Conservation (phyloP, 768 basidiomycete genomes). For the Rhizopogon rudus region DNA sequence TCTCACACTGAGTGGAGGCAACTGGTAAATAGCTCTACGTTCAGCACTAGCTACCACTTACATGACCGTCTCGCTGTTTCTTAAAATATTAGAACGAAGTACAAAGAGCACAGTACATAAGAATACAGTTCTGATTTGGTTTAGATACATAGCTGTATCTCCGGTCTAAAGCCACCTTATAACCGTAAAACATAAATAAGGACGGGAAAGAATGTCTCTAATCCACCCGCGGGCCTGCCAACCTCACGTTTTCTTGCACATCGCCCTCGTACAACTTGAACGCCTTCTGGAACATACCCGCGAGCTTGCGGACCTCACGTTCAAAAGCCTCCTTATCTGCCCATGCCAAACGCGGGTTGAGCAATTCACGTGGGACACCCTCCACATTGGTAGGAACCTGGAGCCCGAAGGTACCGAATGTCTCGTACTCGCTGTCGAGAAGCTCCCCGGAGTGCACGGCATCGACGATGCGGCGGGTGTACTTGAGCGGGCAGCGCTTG, state of each 20-base stretch:
- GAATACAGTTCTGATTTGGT: neutral
- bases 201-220: slow-evolving; percentile 1
- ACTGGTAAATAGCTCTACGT: neutral
- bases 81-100: no score
- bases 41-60: no score
- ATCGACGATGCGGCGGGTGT: slow-evolving; percentile 94
- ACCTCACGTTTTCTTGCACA: slow-evolving; percentile 72
- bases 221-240: slow-evolving; percentile 64
- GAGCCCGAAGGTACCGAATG: slow-evolving; percentile 77
- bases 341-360: slow-evolving; percentile 90
- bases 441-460: slow-evolving; percentile 94
- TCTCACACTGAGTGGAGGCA: neutral
- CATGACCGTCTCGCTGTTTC: no score
- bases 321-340: slow-evolving; percentile 84
- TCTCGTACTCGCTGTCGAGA: slow-evolving; percentile 82
- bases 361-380: slow-evolving; percentile 86
- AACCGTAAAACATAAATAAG: neutral
- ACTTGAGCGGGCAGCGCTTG: slow-evolving; percentile 94
- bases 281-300: slow-evolving; percentile 90
- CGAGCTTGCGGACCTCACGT: slow-evolving; percentile 84
- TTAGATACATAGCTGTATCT: neutral
- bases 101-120: neutral
- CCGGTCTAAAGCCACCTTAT: neutral
- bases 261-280: slow-evolving; percentile 90
- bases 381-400: slow-evolving; percentile 78